Evolutionary conservation across 2,329 filamentous ascomycete species (phyloP), one percentile per base, ranked within the genome.

Genomic region (Hypomyces rosellus): DNA sequence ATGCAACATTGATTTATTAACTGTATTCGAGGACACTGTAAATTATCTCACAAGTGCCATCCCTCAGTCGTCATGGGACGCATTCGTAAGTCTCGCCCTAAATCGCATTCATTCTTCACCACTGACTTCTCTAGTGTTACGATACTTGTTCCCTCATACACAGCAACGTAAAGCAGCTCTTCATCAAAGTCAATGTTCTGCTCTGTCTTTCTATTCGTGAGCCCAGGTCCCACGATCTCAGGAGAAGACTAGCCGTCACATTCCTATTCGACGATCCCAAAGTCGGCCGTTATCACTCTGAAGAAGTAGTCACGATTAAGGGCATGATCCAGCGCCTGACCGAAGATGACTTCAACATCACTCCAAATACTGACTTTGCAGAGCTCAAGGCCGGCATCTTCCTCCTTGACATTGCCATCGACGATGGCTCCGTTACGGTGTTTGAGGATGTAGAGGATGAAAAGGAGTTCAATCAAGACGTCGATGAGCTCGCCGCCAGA

Each of bases 331-430:
- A 70, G n/a, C 72, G 73, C 12, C 69, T 85, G 9, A 60, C 67
- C 12, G 60, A 66, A 5, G 65, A 72, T 1, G 70, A 76, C 20
- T 86, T 86, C 59, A 62, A 66, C 18, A 69, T 85, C 56, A 73
- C 65, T 3, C 70, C 71, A 14, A 59, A 73, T 30, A 87, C 84
- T 0, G 72, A 96, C 66, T 96, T 88, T 66, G 71, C 74, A 14
- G 75, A 84, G 49, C 76, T 96, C 1, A 74, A 76, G 34, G 82
- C 86, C 2, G 74, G 82, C 14, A 73, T 88, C 3, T 69, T 76
- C 3, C 77, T 95, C 16, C 77, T 96, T 5, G 85, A 93, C 61
- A 78, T 89, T 37, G 85, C 82, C 14, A 74, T 96, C 46, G 88
- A 89, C 53, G 80, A 85, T 51, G 88, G 70, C 40, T 63, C 62